These are phyloP conservation scores for Phaeosphaeria sp. DNA, from an alignment of 2,329 filamentous ascomycete species.

Conservation along the genomic window DNA sequence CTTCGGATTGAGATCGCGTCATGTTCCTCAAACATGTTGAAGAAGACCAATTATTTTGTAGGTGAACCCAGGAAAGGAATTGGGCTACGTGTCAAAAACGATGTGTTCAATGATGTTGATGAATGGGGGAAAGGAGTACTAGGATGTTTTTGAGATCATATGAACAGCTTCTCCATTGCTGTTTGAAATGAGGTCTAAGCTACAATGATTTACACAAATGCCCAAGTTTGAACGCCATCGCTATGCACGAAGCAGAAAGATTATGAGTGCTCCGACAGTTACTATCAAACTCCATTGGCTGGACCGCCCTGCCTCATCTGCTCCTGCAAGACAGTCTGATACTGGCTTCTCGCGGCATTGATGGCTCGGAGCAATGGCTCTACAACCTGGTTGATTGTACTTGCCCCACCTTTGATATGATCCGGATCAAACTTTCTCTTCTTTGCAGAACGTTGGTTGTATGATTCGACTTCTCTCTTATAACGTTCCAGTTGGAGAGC, in stretches of 20 bases:
- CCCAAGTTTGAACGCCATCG: constrained; percentile 32
- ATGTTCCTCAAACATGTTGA: not conserved
- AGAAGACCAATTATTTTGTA: not conserved
- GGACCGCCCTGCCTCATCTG: constrained; percentile 51
- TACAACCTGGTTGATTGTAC: constrained; percentile 78
- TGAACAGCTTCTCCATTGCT: not conserved
- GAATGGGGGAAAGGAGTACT: not conserved
- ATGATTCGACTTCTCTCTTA: constrained; percentile 73
- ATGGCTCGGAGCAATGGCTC: constrained; percentile 75
- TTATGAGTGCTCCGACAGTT: not conserved
- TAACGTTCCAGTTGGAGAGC: constrained; percentile 69
- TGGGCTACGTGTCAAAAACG: not conserved
- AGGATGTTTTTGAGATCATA: too few species aligned
- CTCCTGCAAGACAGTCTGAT: constrained; percentile 70
- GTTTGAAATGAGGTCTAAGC: too few species aligned
- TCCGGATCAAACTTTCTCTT: constrained; percentile 73
- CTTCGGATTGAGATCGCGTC: not conserved
- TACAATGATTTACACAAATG: not conserved
- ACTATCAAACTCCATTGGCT: constrained; percentile 6
- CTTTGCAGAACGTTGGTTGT: constrained; percentile 75
- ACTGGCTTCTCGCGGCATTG: constrained; percentile 72
- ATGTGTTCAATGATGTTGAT: not conserved
- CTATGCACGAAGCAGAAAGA: constrained; percentile 33
- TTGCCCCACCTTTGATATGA: constrained; percentile 74
- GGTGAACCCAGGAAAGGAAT: not conserved